Conservation (phyloP, 1,139 yeast species). For the Arxiozyma slooffiae region DNA sequence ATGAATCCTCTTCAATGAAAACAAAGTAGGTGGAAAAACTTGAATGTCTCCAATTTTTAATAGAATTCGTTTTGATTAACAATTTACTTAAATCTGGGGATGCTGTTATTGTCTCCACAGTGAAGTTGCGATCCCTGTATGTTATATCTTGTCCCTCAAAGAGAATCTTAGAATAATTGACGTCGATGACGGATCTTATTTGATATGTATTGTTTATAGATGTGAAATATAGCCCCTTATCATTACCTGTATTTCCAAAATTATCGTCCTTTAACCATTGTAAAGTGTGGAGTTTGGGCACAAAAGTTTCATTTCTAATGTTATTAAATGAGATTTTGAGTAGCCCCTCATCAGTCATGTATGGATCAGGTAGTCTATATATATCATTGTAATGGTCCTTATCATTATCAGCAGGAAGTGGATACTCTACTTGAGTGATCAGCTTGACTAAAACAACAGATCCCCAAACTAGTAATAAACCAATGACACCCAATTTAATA, state of each 20-base stretch:
- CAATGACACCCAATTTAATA: slow-evolving; percentile 14
- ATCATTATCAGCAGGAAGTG: background rate
- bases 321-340: slow-evolving; percentile 32
- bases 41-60: slow-evolving; percentile 79
- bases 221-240: slow-evolving; percentile 32
- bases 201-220: slow-evolving; percentile 24
- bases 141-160: slow-evolving; percentile 42
- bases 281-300: slow-evolving; percentile 41
- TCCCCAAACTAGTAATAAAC: slow-evolving; percentile 23
- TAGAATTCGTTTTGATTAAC: slow-evolving; percentile 45
- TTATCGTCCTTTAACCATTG: slow-evolving; percentile 52
- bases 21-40: slow-evolving; percentile 63
- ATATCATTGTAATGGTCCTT: background rate
- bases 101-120: slow-evolving; percentile 46
- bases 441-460: slow-evolving; percentile 13
- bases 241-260: slow-evolving; percentile 12
- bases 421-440: background rate
- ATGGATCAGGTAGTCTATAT: slow-evolving; percentile 11
- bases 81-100: slow-evolving; percentile 57
- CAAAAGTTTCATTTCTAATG: slow-evolving; percentile 43
- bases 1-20: slow-evolving; percentile 35
- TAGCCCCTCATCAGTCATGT: slow-evolving; percentile 16
- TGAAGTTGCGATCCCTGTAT: slow-evolving; percentile 35
- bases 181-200: slow-evolving; percentile 36
- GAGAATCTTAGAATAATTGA: slow-evolving; percentile 36